A percentile compares a stretch with the other conserved stretches of the same genome.
Conservation (phyloP, 2,329 filamentous ascomycete species). For the Blastomyces parvus region DNA sequence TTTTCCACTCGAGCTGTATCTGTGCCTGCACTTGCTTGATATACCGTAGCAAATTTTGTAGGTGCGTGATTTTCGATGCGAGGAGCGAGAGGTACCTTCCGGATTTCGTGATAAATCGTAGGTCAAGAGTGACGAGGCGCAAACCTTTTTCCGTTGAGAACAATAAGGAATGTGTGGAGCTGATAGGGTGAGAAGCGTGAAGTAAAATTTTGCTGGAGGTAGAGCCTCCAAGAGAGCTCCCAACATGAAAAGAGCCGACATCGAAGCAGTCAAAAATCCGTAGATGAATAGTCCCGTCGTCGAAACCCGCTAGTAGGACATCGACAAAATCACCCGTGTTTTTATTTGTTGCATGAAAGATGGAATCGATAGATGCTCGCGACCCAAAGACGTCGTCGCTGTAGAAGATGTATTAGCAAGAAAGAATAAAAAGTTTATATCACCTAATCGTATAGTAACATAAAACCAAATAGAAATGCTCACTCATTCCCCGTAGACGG, state of each 20-base stretch:
- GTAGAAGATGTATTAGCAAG: conserved; percentile 26
- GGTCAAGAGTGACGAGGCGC: conserved; percentile 64
- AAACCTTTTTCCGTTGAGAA: conserved; percentile 36
- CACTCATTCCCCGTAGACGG: conserved; percentile 55
- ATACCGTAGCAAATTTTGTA: conserved; percentile 81
- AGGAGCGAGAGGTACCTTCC: conserved; percentile 75
- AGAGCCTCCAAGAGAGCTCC: conserved; percentile 31
- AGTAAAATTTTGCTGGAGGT: conserved; percentile 37
- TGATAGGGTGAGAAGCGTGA: conserved; percentile 63
- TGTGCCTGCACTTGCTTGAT: conserved; percentile 70
- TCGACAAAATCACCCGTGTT: conserved; percentile 66
- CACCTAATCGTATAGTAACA: conserved; percentile 5
- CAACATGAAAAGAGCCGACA: conserved; percentile 51
- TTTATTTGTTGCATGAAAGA: conserved; percentile 54
- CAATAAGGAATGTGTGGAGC: conserved; percentile 70
- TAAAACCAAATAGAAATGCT: conserved; percentile 10
- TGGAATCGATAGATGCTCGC: conserved; percentile 57
- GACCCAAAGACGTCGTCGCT: conserved; percentile 57
- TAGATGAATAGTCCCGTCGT: conserved; percentile 61
- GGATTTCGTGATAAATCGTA: conserved; percentile 66
- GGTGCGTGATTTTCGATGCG: conserved; percentile 73
- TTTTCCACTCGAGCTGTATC: conserved; percentile 73
- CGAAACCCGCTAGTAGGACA: conserved; percentile 64
- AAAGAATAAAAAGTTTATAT: background rate
- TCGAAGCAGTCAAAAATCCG: conserved; percentile 80